These are phyloP conservation scores for Suillus brevipes DNA, from an alignment of 768 basidiomycete genomes.

Conservation along the genomic window DNA sequence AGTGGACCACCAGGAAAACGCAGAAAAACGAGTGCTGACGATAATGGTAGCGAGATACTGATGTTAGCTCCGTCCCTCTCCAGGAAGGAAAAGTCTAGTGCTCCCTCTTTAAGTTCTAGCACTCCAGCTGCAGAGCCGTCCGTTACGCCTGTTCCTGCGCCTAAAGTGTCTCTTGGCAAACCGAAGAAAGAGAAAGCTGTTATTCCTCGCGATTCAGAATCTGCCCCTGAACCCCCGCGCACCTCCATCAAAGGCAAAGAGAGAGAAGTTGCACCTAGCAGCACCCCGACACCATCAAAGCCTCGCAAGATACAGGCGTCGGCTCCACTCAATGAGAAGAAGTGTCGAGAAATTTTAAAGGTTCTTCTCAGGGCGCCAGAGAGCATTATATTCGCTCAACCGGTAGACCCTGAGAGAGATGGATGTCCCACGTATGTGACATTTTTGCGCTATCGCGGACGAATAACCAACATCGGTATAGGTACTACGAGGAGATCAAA, in stretches of 20 bases:
- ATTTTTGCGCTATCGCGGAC: not conserved
- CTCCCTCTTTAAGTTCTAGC: conserved; percentile 40
- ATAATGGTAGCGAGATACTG: conserved; percentile 61
- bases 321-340: conserved; percentile 76
- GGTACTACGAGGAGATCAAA: conserved; percentile 89
- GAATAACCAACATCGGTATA: conserved; percentile 31
- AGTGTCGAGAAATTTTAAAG: conserved; percentile 73
- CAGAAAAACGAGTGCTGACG: conserved; percentile 49
- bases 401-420: conserved; percentile 81
- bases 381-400: conserved; percentile 69
- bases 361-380: conserved; percentile 61
- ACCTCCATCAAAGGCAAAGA: conserved; percentile 74
- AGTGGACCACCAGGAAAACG: conserved; percentile 51
- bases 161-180: conserved; percentile 33
- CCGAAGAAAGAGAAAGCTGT: conserved; percentile 47
- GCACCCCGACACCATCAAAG: conserved; percentile 39
- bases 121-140: conserved; percentile 42
- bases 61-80: conserved; percentile 55
- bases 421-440: conserved; percentile 86
- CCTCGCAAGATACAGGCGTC: conserved; percentile 37
- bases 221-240: conserved; percentile 32
- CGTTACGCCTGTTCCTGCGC: conserved; percentile 23
- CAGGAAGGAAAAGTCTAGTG: conserved; percentile 48
- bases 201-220: conserved; percentile 3
- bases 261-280: conserved; percentile 45